A percentile compares a stretch with the other conserved stretches of the same genome.
phyloP scores from a whole-genome alignment of 2,329 filamentous ascomycete genomes.

The Herpotrichia juniperi region DNA sequence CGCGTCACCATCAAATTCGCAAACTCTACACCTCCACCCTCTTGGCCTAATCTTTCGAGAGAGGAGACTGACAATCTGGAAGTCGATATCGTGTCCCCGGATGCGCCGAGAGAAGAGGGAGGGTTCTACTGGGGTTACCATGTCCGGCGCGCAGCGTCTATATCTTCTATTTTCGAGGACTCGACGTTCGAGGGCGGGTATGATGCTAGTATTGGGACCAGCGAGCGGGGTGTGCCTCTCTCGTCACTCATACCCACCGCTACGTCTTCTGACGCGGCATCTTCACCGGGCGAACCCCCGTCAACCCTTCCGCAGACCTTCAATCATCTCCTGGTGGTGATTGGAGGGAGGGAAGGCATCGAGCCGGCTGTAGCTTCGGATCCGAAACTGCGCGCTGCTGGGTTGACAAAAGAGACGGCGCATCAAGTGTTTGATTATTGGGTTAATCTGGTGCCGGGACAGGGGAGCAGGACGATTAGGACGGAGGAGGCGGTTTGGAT shows the following conservation, averaged over 20 bases:
- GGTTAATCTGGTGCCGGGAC: constrained; percentile 80
- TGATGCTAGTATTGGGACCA: constrained; percentile 82
- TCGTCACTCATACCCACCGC: constrained; percentile 37
- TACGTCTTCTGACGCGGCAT: neutral
- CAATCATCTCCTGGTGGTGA: constrained; percentile 77
- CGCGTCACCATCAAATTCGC: constrained; percentile 75
- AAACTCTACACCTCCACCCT: constrained; percentile 44
- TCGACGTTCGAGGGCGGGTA: constrained; percentile 77
- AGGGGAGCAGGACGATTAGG: constrained; percentile 81
- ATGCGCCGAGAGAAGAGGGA: constrained; percentile 70
- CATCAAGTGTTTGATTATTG: constrained; percentile 81
- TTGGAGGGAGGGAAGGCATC: constrained; percentile 80
- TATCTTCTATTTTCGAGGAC: constrained; percentile 79
- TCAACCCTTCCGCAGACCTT: constrained; percentile 52
- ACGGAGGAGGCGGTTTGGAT: constrained; percentile 76
- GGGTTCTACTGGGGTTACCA: constrained; percentile 90
- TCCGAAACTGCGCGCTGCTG: constrained; percentile 63
- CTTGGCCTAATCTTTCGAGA: constrained; percentile 34
- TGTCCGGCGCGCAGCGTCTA: constrained; percentile 68
- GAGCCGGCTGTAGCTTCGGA: constrained; percentile 75
- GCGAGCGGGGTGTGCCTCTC: constrained; percentile 70
- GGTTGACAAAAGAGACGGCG: constrained; percentile 68
- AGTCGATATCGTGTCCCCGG: constrained; percentile 70
- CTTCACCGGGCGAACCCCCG: neutral
- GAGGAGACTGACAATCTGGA: constrained; percentile 32